These are phyloP conservation scores for Secale cereale DNA, from an alignment of 176 grass and related monocot genomes.

Conservation along the genomic window DNA sequence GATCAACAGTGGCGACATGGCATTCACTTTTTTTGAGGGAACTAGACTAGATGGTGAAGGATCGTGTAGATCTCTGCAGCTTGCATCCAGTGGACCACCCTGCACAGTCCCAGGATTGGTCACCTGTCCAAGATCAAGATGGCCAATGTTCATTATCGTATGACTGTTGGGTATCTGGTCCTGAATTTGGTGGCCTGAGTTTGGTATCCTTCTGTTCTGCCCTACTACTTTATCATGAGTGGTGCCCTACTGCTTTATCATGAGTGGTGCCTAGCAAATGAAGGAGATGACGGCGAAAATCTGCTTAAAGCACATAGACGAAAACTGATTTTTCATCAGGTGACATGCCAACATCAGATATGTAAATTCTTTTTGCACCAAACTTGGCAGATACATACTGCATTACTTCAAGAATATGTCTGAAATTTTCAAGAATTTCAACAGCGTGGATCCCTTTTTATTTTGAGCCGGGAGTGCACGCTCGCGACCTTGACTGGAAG, in stretches of 20 bases:
- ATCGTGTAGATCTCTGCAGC: neutral
- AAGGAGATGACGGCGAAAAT: neutral
- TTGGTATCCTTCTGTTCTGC: neutral
- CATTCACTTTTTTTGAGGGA: neutral
- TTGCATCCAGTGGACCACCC: conserved; percentile 4
- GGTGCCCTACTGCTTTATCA: neutral
- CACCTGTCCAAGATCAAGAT: conserved; percentile 28
- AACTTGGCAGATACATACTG: neutral
- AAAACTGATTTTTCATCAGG: neutral
- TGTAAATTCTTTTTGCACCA: neutral
- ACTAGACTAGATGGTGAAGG: neutral
- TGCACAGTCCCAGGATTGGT: conserved; percentile 7
- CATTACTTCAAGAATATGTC: neutral
- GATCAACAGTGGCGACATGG: neutral
- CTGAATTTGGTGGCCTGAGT: neutral
- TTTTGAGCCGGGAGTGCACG: neutral
- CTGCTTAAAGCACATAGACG: neutral
- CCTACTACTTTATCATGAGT: neutral
- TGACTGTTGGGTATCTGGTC: conserved; percentile 1
- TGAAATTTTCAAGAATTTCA: neutral
- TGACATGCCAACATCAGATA: neutral
- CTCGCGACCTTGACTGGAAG: neutral
- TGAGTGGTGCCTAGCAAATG: too few species aligned
- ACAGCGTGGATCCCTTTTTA: neutral
- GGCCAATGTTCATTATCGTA: conserved; percentile 11